These are phyloP conservation scores for Rosa persica DNA, from an alignment of 306 rosid genomes.

Conservation along the genomic window DNA sequence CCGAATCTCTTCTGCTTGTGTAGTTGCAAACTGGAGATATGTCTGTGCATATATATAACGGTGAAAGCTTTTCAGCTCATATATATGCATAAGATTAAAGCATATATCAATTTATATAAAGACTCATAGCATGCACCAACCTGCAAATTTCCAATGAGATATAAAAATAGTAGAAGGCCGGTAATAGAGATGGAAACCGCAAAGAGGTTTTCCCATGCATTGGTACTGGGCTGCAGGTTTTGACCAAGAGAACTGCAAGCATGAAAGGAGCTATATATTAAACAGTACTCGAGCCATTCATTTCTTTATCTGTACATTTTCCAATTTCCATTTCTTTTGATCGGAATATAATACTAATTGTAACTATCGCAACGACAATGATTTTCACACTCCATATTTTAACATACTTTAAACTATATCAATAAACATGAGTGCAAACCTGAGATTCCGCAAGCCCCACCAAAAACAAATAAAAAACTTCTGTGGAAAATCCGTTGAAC, in stretches of 20 bases:
- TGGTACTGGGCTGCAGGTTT: neutral
- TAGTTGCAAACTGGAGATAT: neutral
- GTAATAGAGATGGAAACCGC: neutral
- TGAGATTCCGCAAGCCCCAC: neutral
- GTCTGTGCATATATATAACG: neutral
- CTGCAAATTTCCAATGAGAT: neutral
- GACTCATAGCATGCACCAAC: neutral
- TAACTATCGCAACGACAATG: too few species aligned
- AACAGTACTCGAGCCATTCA: too few species aligned
- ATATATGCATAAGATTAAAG: too few species aligned
- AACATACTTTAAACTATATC: neutral
- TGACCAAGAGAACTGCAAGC: constrained; percentile 2
- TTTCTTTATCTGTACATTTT: too few species aligned
- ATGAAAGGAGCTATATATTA: neutral
- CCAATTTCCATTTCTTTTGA: too few species aligned
- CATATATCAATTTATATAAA: too few species aligned
- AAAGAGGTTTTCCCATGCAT: constrained; percentile 1
- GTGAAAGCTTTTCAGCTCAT: neutral
- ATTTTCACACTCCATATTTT: too few species aligned
- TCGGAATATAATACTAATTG: too few species aligned
- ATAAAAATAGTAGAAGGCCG: neutral
- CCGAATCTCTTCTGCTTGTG: neutral
- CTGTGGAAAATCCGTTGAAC: neutral
- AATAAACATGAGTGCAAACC: neutral
- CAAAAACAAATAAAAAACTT: neutral